Evolutionary conservation across 2,329 filamentous ascomycete species (phyloP).

Genomic region (Akanthomyces muscarius): DNA sequence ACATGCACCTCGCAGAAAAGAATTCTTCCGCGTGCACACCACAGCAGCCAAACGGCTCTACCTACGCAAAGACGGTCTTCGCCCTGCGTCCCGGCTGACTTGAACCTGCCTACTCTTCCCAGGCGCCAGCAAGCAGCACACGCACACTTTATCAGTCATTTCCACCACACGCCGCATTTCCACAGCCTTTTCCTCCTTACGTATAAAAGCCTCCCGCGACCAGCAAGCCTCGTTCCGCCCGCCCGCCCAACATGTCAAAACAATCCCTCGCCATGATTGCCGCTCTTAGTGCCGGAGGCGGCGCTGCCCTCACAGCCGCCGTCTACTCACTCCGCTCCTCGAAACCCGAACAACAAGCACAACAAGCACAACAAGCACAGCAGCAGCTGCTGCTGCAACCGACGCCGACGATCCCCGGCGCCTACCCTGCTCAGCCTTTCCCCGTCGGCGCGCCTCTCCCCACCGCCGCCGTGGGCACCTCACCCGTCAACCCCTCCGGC

Average conservation of each 20-base stretch:
- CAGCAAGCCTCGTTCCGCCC: not conserved
- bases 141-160: not conserved
- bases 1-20: not conserved
- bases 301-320: slow-evolving; percentile 68
- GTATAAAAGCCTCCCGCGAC: slow-evolving; percentile 21
- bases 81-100: not conserved
- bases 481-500: slow-evolving; percentile 67
- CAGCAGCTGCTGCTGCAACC: slow-evolving; percentile 19
- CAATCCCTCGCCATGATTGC: slow-evolving; percentile 71
- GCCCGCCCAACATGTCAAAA: slow-evolving; percentile 64
- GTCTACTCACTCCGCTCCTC: slow-evolving; percentile 58
- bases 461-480: slow-evolving; percentile 35
- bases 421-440: slow-evolving; percentile 25
- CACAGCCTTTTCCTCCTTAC: not conserved
- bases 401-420: slow-evolving; percentile 27
- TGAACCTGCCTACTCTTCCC: not conserved
- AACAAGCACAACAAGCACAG: slow-evolving; percentile 22
- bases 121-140: not conserved
- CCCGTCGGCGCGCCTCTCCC: slow-evolving; percentile 56
- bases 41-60: not conserved
- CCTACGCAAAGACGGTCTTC: not conserved
- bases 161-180: not conserved
- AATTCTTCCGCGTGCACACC: not conserved
- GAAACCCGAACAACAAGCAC: slow-evolving; percentile 35
- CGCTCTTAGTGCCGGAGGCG: slow-evolving; percentile 70